Evolutionary conservation across 495 filamentous ascomycete species (phyloP), one percentile per base, ranked within the genome.

Genomic region (Pyrenula aspistea): DNA sequence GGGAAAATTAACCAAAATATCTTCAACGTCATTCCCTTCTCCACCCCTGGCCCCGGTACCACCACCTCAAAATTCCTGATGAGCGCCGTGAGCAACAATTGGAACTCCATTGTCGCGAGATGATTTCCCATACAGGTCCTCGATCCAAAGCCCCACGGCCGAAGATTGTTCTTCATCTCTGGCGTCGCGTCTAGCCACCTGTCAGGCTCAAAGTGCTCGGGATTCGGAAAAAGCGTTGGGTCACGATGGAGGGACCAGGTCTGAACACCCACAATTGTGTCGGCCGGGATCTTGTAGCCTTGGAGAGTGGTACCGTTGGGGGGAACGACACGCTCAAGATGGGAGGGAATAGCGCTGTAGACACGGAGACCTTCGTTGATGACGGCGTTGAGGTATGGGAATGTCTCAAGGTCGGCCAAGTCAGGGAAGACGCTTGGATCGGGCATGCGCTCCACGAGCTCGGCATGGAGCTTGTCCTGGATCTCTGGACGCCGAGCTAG

Each of bases 341-440:
- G 31, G 31, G 8, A 4, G 31, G 31, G 31, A 15, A 15, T 15
- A 15, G 8, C 31, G 31, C 31, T 42, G 31, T 4, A 42, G 31
- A 42, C 15, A 15, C 31, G 31, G 31, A 42, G 31, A 15, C 8
- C 4, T 42, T 42, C 31, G 31, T 15, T 4, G 31, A 42, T 42
- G 31, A 42, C n/a, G 75, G 68, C 67, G 55, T 77, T 74, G n/a
- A 83, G 59, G 55, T 75, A 69, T 1, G 67, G 66, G 8, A 76
- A 56, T 2, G 60, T 56, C 22, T 72, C 64, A 1, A 75, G 59
- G 51, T 65, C 53, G 15, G 31, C 4, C 11, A 56, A 24, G 25
- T 68, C 66, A 0, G 50, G 58, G 52, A 69, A 66, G 31, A 15
- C 4, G 4, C 8, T 4, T 4, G 31, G 31, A 2, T 55, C 58